phyloP scores from a whole-genome alignment of 176 grass and related monocot species.

The Alopecurus myosuroides region DNA sequence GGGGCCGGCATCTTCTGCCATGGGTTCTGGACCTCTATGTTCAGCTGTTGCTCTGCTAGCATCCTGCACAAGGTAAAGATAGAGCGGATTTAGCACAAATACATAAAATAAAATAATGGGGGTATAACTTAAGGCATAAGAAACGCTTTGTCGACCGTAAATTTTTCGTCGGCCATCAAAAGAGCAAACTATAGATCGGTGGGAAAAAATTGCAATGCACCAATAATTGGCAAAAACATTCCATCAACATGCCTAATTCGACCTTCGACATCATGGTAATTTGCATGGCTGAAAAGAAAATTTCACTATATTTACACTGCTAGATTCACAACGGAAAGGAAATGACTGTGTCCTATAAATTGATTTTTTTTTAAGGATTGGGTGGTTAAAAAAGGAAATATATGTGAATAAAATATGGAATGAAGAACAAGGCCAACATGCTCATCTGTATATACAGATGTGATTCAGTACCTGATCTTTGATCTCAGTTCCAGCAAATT shows the following conservation, averaged over 20 bases:
- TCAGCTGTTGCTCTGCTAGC: constrained; percentile 19
- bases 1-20: constrained; percentile 18
- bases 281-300: neutral
- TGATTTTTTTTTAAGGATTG: neutral
- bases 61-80: constrained; percentile 26
- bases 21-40: constrained; percentile 35
- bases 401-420: neutral
- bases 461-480: constrained; percentile 55
- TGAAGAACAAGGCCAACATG: neutral
- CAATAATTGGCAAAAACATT: neutral
- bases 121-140: neutral
- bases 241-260: neutral
- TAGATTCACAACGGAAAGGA: neutral
- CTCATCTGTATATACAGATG: neutral
- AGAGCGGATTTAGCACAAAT: neutral
- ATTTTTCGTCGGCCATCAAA: neutral
- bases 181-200: neutral
- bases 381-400: neutral
- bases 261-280: neutral
- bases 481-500: constrained; percentile 52
- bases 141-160: neutral
- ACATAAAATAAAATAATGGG: neutral
- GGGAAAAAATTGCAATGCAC: neutral
- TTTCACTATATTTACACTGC: neutral
- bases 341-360: neutral